Conservation (phyloP, 1,139 yeast genomes). For the Yamadazyma atlantica region DNA sequence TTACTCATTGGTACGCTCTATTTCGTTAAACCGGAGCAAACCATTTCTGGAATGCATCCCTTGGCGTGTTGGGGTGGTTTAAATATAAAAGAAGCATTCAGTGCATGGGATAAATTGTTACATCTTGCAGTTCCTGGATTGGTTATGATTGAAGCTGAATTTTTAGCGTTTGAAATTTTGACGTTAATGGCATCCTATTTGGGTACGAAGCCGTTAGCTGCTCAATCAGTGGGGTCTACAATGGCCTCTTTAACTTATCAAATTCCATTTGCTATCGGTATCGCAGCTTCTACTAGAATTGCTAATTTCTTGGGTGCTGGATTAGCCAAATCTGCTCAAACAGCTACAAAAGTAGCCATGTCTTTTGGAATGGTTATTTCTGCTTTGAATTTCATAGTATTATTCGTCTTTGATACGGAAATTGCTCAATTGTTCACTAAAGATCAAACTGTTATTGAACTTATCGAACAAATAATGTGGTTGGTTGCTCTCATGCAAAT, state of each 20-base stretch:
- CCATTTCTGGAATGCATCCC: constrained; percentile 42
- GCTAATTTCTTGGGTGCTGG: constrained; percentile 62
- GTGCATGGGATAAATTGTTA: constrained; percentile 49
- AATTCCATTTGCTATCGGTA: constrained; percentile 60
- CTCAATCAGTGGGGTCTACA: constrained; percentile 58
- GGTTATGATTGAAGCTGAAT: constrained; percentile 60
- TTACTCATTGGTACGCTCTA: constrained; percentile 40
- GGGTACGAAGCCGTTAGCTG: constrained; percentile 56
- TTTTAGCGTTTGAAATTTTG: constrained; percentile 56
- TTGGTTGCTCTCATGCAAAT: constrained; percentile 55
- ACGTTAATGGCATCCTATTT: constrained; percentile 55
- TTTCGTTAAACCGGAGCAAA: constrained; percentile 35
- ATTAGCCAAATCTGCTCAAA: constrained; percentile 44
- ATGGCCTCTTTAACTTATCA: constrained; percentile 53
- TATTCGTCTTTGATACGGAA: constrained; percentile 36
- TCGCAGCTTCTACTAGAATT: constrained; percentile 59
- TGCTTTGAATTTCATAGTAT: constrained; percentile 35
- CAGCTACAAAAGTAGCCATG: constrained; percentile 46
- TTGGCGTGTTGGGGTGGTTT: constrained; percentile 44
- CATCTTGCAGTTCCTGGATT: constrained; percentile 55
- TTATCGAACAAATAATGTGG: constrained; percentile 48
- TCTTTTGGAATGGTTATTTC: constrained; percentile 45
- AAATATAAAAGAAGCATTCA: constrained; percentile 31
- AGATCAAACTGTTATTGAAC: constrained; percentile 41
- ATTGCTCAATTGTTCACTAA: constrained; percentile 42